These are phyloP conservation scores for Aureobasidium sp. DNA, from an alignment of 2,329 filamentous ascomycete genomes.

Conservation along the genomic window DNA sequence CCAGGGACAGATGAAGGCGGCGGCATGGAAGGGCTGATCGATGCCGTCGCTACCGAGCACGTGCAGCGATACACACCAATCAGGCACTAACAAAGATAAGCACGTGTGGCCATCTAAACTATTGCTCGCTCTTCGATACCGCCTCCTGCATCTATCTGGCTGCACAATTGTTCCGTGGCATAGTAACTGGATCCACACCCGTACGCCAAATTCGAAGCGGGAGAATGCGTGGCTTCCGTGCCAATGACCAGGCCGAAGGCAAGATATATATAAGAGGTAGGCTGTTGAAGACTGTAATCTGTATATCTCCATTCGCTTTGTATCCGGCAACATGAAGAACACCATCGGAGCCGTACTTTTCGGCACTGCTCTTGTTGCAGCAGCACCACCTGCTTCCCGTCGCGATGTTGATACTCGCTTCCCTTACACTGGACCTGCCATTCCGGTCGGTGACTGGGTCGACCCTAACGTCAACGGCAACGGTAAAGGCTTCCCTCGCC, in stretches of 20 bases:
- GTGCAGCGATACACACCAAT: not conserved
- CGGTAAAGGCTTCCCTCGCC: constrained; percentile 43
- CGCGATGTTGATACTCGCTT: constrained; percentile 34
- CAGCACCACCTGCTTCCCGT: not conserved
- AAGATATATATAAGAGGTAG: not conserved
- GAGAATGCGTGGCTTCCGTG: not conserved
- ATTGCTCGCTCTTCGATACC: not conserved
- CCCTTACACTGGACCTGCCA: constrained; percentile 40
- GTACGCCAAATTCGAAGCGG: not conserved
- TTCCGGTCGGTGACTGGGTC: constrained; percentile 45
- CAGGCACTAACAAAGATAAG: not conserved
- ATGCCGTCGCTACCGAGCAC: constrained; percentile 8
- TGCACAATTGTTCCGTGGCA: not conserved
- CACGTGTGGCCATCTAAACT: not conserved
- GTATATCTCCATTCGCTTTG: not conserved
- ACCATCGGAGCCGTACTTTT: not conserved
- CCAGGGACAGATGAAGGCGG: not conserved
- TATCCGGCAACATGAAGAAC: constrained; percentile 4
- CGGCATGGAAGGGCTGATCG: not conserved
- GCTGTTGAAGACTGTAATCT: not conserved
- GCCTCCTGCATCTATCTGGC: not conserved
- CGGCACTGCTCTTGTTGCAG: constrained; percentile 1
- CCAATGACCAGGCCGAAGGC: not conserved
- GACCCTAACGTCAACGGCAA: constrained; percentile 43
- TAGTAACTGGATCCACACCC: not conserved